Evolutionary conservation across 257 asterid species (phyloP), one percentile per base, ranked within the genome.

Genomic region (Echium plantagineum): DNA sequence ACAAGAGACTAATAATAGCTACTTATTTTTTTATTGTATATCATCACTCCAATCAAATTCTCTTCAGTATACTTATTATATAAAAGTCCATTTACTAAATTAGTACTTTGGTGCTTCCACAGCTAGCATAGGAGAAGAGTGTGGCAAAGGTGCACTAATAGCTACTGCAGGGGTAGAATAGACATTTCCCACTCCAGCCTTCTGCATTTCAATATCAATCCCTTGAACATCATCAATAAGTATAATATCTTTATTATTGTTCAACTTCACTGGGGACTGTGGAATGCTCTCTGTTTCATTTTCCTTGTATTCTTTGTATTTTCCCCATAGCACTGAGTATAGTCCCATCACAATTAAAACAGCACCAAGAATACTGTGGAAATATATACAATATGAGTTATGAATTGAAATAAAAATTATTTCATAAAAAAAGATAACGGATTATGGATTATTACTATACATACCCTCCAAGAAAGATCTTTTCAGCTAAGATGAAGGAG

Each of bases 391-490:
- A 10, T 42, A 42, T 42, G 5, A 42, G 49, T 42, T 42, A 42
- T 10, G 49, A 10, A 42, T 42, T 42, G 5, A n/a, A n/a, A n/a
- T 12, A 10, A 42, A 42, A 10, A 10, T 42, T 0, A 42, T 12
- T 10, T 42, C 16, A 42, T 42, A 35, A 35, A 8, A 35, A 35
- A 35, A 35, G 2, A 35, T 0, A 7, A 35, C 1, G 10, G 6
- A 35, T 35, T 35, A 35, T 35, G 7, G 26, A 4, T 35, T 35
- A 35, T 35, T 35, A 35, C 7, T 35, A 35, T 35, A 28, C 46
- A 35, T 79, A 90, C 97, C 94, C 95, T 85, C 97, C 96, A 42
- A 81, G 42, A 24, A 80, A 90, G 9, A 87, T 81, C 46, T 90
- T 85, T 59, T 87, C 97, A 2, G 89, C 85, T 59, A 90, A 69